Base-by-base conservation (phyloP, 192 early-diverging fungal species). In the Mortierella antarctica region DNA sequence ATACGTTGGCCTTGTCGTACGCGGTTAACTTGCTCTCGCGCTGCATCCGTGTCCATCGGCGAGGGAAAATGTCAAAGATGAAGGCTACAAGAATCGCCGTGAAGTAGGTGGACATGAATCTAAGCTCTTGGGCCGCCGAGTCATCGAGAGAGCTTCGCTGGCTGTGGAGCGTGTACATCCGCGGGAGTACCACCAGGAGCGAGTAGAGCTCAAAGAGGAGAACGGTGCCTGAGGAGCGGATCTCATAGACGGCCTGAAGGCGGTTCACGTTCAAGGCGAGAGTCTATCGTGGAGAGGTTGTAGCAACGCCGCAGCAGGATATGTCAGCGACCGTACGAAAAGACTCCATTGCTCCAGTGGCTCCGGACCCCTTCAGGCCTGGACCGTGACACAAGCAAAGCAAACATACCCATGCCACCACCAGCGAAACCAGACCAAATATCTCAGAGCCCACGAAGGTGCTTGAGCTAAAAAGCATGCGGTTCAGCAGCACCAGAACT, bases 1-100 rank as follows among this genome's bases (percentile, higher is more conserved):
- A 52, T 1, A 74, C 21, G 42, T 67, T 74, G 41, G 72, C 72
- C 23, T 60, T 57, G 11, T 74, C 50, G 49, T 23, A 67, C n/a
- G 15, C 44, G 17, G 49, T 64, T 15, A 42, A 15, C 0, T 45
- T 42, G 8, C 39, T 51, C 11, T 49, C 6, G 15, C 60, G 54
- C 10, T 74, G 64, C 10, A 74, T 57, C 15, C 57, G 53, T 1
- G 72, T 74, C 21, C 55, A 50, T 4, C 50, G 49, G 15, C 72
- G 21, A 9, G 72, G 72, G 49, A 55, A 66, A 11, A 64, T 42
- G 40, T 74, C 72, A 2, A 60, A 60, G 15, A 60, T 6, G 42
- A 60, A 60, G 1, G 58, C 15, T 14, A 60, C 46, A 44, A 17
- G 15, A 5, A 60, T 60, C 5, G 41, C 10, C 18, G 11, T 17